Evolutionary conservation across 139 green algal species (phyloP), one percentile per base, ranked within the genome.

Genomic region (Diplosphaera chodatii): DNA sequence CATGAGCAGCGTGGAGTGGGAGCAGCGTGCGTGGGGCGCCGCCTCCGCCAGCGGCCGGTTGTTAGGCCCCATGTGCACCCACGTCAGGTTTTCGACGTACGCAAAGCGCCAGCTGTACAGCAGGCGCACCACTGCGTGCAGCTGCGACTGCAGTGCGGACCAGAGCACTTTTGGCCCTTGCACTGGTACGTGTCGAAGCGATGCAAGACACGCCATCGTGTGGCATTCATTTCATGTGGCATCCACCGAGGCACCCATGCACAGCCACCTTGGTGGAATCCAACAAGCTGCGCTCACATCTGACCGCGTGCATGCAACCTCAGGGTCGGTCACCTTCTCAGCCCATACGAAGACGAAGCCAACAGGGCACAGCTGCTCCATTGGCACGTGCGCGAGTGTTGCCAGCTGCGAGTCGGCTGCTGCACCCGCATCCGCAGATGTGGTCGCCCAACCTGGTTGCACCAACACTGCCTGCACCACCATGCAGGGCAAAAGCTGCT

Each of bases 61-160:
- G 78, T 87, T 90, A 41, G 87, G 75, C 8, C 63, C 32, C 67
- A 94, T 73, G 56, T 84, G 83, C 59, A 97, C 91, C 93, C 93
- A 97, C 1, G 90, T 96, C 75, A 97, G 82, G 84, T 96, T 97
- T 75, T 97, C 93, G 10, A 97, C 84, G 72, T 97, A 97, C 25
- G 64, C 66, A 74, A 83, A 96, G 16, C 89, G 85, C 80, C 79
- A 87, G 30, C 63, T 67, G 13, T 73, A 75, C 83, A 89, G 71
- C 79, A 84, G 75, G 31, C 74, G 33, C 27, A 70, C 64, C 21
- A 86, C 69, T n/a, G 28, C 22, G n/a, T 63, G 55, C 31, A 80
- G 34, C 66, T 76, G 68, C 40, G 76, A 32, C 65, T 81, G 87
- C 62, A 83, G 73, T 4, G 69, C 40, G 32, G 55, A 32, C 34